Percentiles rank a stretch among this genome's conserved stretches.
phyloP scores from a whole-genome alignment of 164 flowering plant genomes.

The Euptelea pleiosperma region DNA sequence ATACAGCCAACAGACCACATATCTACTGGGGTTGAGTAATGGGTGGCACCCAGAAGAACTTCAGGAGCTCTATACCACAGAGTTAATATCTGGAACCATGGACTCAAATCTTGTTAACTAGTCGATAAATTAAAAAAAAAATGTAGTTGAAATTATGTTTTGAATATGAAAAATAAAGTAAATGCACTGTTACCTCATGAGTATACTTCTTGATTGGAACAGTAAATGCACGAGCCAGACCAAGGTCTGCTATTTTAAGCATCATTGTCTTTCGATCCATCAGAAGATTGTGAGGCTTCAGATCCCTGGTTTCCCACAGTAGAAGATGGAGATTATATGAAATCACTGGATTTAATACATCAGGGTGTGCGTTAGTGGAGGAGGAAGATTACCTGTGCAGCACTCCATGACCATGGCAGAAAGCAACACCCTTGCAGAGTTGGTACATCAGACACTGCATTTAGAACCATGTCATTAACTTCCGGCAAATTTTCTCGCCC shows the following conservation, averaged over 20 bases:
- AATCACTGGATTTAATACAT: background rate
- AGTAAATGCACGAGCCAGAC: conserved; percentile 81
- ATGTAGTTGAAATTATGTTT: background rate
- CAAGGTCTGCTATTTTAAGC: conserved; percentile 95
- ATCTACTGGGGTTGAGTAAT: conserved; percentile 65
- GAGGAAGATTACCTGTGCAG: conserved; percentile 55
- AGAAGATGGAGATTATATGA: background rate
- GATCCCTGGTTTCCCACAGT: conserved; percentile 53
- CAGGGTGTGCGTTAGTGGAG: background rate
- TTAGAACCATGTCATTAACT: no score
- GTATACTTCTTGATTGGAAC: conserved; percentile 86
- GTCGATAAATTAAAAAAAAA: background rate
- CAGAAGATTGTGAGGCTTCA: conserved; percentile 92
- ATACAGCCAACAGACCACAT: conserved; percentile 96
- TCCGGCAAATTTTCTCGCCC: no score
- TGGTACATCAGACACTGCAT: conserved; percentile 84
- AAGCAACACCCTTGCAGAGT: conserved; percentile 92
- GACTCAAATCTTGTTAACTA: background rate
- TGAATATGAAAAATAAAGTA: background rate
- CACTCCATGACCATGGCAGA: conserved; percentile 91
- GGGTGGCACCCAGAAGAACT: conserved; percentile 40
- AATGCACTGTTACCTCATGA: conserved; percentile 62
- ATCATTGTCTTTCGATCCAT: conserved; percentile 72
- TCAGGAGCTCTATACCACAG: conserved; percentile 41
- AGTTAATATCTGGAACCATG: conserved; percentile 58